A percentile compares a stretch with the other conserved stretches of the same genome.
Evolutionary conservation across 1,284 basidiomycete species (phyloP).

Genomic region (Tranzscheliella williamsii): DNA sequence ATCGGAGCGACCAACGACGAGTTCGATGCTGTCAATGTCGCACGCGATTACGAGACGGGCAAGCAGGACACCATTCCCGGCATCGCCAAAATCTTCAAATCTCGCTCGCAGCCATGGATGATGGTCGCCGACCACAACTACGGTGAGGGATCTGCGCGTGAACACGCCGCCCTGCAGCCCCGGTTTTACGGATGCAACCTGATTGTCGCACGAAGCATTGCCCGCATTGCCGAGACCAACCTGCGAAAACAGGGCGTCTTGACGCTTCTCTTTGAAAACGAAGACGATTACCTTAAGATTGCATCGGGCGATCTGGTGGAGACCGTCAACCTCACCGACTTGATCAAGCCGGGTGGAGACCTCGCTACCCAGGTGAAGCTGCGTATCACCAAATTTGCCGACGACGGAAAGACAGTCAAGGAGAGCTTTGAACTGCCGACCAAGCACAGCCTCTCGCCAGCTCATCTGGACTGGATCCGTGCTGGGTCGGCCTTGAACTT

Average conservation of each 20-base stretch:
- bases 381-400: slow-evolving; percentile 53
- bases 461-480: slow-evolving; percentile 59
- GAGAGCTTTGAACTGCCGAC: slow-evolving; percentile 55
- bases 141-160: slow-evolving; percentile 96
- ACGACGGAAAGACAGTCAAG: slow-evolving; percentile 46
- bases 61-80: slow-evolving; percentile 56
- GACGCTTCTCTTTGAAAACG: slow-evolving; percentile 58
- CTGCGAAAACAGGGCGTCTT: slow-evolving; percentile 60
- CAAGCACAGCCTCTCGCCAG: slow-evolving; percentile 50
- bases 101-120: slow-evolving; percentile 72
- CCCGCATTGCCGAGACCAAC: slow-evolving; percentile 74
- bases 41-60: slow-evolving; percentile 51
- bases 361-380: slow-evolving; percentile 51
- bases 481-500: slow-evolving; percentile 58
- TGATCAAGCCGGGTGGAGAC: slow-evolving; percentile 49
- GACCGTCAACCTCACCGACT: slow-evolving; percentile 54
- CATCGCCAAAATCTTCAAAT: slow-evolving; percentile 51
- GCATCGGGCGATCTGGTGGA: slow-evolving; percentile 53
- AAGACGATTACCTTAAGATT: slow-evolving; percentile 55
- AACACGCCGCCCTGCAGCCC: slow-evolving; percentile 96
- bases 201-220: slow-evolving; percentile 63
- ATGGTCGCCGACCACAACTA: slow-evolving; percentile 84
- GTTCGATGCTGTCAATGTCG: slow-evolving; percentile 63
- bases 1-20: slow-evolving; percentile 62
- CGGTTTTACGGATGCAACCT: slow-evolving; percentile 77